Conservation (phyloP, 1,139 yeast genomes). For the Candida smagusa region DNA sequence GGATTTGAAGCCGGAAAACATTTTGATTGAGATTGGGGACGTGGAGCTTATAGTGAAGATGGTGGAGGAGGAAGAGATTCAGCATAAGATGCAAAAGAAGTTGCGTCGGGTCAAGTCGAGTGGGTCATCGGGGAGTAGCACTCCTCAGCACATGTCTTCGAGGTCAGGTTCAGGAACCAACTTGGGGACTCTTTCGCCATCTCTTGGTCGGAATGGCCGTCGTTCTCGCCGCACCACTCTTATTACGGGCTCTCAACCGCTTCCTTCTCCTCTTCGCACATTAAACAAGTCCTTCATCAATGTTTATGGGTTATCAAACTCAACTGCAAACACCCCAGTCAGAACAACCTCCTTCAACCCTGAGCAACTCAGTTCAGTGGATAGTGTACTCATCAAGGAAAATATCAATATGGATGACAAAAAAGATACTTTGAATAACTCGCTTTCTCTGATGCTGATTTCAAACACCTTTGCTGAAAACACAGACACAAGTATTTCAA, state of each 20-base stretch:
- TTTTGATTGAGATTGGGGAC: constrained; percentile 39
- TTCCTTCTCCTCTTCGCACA: constrained; percentile 65
- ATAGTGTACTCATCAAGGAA: constrained; percentile 9
- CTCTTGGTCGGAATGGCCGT: constrained; percentile 46
- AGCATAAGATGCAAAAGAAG: constrained; percentile 11
- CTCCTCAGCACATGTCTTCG: background rate
- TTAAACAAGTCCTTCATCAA: constrained; percentile 28
- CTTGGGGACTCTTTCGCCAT: constrained; percentile 25
- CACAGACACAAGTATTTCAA: constrained; percentile 7
- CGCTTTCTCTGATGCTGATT: constrained; percentile 45
- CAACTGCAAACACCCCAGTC: constrained; percentile 44
- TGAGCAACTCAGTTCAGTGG: constrained; percentile 10
- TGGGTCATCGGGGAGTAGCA: background rate
- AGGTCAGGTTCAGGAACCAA: constrained; percentile 5
- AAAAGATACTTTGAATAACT: constrained; percentile 30
- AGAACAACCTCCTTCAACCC: constrained; percentile 18
- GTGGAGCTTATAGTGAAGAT: constrained; percentile 32
- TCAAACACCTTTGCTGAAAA: constrained; percentile 25
- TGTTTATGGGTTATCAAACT: constrained; percentile 36
- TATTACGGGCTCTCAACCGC: constrained; percentile 83
- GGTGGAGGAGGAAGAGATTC: constrained; percentile 30
- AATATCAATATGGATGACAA: constrained; percentile 8
- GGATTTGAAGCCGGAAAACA: constrained; percentile 44
- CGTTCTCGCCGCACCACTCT: constrained; percentile 70
- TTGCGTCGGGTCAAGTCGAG: constrained; percentile 10